A percentile compares a stretch with the other conserved stretches of the same genome.
phyloP scores from a whole-genome alignment of 1,284 basidiomycete species.

The Cystobasidiaceae sp. region DNA sequence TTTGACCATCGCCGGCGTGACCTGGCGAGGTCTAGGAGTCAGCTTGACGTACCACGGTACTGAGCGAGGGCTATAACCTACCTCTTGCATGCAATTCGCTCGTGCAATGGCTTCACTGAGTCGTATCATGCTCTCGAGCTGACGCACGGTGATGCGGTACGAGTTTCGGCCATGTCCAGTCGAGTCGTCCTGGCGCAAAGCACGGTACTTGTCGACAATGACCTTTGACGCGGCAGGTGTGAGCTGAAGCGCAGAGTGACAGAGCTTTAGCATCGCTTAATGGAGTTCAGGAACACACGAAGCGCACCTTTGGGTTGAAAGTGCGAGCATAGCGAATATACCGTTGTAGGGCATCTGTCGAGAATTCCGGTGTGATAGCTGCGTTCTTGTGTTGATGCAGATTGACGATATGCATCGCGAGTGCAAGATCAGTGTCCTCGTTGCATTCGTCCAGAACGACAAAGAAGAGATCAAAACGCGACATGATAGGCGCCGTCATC shows the following conservation, averaged over 20 bases:
- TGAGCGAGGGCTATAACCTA: constrained; percentile 44
- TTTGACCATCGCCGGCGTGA: constrained; percentile 84
- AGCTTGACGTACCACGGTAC: neutral
- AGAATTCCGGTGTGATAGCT: constrained; percentile 92
- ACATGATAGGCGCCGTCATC: constrained; percentile 99
- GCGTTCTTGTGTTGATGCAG: constrained; percentile 93
- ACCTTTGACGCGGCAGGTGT: constrained; percentile 88
- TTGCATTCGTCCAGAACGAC: constrained; percentile 98
- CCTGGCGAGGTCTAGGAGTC: constrained; percentile 52
- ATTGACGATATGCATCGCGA: constrained; percentile 95
- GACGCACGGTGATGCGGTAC: constrained; percentile 92
- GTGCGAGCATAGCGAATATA: constrained; percentile 96
- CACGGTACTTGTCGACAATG: constrained; percentile 91
- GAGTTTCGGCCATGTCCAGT: constrained; percentile 82
- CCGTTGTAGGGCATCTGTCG: constrained; percentile 89
- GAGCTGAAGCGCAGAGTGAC: constrained; percentile 57
- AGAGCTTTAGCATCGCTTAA: neutral
- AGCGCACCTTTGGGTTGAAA: constrained; percentile 81
- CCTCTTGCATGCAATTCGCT: constrained; percentile 88
- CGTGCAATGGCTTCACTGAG: constrained; percentile 94
- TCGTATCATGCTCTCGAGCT: constrained; percentile 95
- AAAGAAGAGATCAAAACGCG: constrained; percentile 97
- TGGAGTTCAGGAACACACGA: constrained; percentile 11
- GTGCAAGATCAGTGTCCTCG: constrained; percentile 83
- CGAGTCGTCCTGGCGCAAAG: constrained; percentile 85